Conservation (phyloP, 257 asterid genomes). For the Solanum bulbocastanum region DNA sequence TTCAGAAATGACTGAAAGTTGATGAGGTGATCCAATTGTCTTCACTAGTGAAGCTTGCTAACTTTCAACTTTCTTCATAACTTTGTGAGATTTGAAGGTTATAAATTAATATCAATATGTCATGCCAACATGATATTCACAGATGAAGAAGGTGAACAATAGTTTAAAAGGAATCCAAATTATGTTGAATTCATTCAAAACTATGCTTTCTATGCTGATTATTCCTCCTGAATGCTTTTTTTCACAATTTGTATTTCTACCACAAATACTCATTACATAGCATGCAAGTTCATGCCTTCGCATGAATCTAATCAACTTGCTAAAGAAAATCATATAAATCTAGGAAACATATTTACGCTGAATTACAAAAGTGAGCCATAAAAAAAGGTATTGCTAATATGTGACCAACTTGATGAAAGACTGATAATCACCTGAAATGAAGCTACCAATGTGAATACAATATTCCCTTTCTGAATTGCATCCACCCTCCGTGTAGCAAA, state of each 20-base stretch:
- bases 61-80: neutral
- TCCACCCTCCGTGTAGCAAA: slow-evolving; percentile 97
- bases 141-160: neutral
- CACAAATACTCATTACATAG: neutral
- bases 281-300: neutral
- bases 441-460: slow-evolving; percentile 65
- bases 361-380: neutral
- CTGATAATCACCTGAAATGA: slow-evolving; percentile 76
- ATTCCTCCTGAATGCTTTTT: neutral
- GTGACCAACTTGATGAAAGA: neutral
- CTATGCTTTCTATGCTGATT: neutral
- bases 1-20: neutral
- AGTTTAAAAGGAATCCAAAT: neutral
- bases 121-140: neutral
- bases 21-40: neutral
- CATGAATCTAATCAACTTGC: neutral
- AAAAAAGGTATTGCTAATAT: neutral
- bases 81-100: neutral
- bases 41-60: neutral
- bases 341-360: neutral
- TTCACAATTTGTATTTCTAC: neutral
- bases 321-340: neutral
- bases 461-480: slow-evolving; percentile 86
- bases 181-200: neutral
- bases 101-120: neutral